Percentiles rank a stretch among this genome's conserved stretches.
phyloP scores from a whole-genome alignment of 2,329 filamentous ascomycete genomes.

The Fusarium equiseti region DNA sequence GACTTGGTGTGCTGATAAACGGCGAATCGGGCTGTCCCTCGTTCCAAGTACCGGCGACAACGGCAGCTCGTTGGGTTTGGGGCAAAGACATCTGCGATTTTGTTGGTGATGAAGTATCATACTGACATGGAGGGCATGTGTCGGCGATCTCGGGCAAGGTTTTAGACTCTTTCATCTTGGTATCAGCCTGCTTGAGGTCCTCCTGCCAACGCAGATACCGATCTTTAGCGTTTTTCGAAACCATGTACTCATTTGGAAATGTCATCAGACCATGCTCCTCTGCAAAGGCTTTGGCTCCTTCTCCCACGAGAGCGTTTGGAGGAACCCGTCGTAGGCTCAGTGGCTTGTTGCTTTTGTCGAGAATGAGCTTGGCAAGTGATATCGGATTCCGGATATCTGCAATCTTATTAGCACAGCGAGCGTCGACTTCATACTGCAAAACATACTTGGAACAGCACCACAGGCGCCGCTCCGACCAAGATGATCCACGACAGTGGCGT shows the following conservation, averaged over 20 bases:
- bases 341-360: constrained; percentile 80
- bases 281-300: constrained; percentile 89
- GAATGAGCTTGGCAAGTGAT: constrained; percentile 83
- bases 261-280: constrained; percentile 79
- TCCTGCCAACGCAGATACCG: constrained; percentile 83
- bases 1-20: constrained; percentile 46
- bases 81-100: constrained; percentile 45
- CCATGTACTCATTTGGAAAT: constrained; percentile 78
- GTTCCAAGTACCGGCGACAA: constrained; percentile 70
- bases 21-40: constrained; percentile 73
- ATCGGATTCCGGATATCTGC: constrained; percentile 94
- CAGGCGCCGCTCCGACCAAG: constrained; percentile 91
- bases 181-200: constrained; percentile 75
- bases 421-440: neutral
- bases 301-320: constrained; percentile 88
- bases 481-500: constrained; percentile 94
- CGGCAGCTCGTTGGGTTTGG: constrained; percentile 65
- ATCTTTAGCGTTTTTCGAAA: constrained; percentile 83
- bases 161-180: constrained; percentile 52
- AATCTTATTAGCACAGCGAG: constrained; percentile 6
- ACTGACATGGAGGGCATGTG: constrained; percentile 49
- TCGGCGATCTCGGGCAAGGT: constrained; percentile 21
- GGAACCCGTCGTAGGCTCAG: constrained; percentile 90
- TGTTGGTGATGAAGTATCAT: constrained; percentile 50
- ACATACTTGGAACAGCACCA: constrained; percentile 88